A percentile compares a stretch with the other conserved stretches of the same genome.
These are phyloP conservation scores for Suillus bovinus DNA, from an alignment of 768 basidiomycete species.

Conservation along the genomic window DNA sequence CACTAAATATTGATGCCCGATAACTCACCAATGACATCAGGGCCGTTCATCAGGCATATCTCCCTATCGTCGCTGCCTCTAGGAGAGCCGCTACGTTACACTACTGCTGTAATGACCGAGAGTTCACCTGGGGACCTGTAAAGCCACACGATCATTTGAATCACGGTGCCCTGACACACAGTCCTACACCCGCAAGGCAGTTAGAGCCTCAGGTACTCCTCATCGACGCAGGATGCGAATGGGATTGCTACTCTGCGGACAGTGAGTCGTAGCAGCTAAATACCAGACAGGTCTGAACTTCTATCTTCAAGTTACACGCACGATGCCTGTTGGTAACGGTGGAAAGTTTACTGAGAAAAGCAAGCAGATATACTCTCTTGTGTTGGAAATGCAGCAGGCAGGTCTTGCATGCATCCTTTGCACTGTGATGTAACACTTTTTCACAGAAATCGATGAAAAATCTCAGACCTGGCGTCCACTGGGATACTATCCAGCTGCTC, in stretches of 20 bases:
- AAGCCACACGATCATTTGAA: slow-evolving; percentile 56
- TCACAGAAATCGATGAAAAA: slow-evolving; percentile 14
- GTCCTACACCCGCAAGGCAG: slow-evolving; percentile 34
- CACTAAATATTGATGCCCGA: neutral
- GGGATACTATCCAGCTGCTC: slow-evolving; percentile 37
- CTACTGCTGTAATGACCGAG: slow-evolving; percentile 91
- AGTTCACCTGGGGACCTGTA: slow-evolving; percentile 84
- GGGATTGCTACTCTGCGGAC: slow-evolving; percentile 58
- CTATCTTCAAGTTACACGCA: slow-evolving; percentile 69
- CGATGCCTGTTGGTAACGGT: slow-evolving; percentile 91
- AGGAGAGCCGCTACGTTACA: slow-evolving; percentile 88
- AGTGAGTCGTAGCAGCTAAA: slow-evolving; percentile 37
- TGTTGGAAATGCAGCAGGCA: slow-evolving; percentile 87
- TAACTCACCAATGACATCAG: slow-evolving; percentile 38
- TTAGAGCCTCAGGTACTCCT: slow-evolving; percentile 73
- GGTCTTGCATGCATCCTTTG: neutral
- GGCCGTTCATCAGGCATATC: slow-evolving; percentile 84
- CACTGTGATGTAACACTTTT: slow-evolving; percentile 30
- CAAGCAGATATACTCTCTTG: slow-evolving; percentile 80
- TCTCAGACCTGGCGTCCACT: no score
- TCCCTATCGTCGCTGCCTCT: slow-evolving; percentile 90
- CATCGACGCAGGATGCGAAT: slow-evolving; percentile 96
- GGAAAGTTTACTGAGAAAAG: slow-evolving; percentile 86
- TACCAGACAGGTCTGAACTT: slow-evolving; percentile 28
- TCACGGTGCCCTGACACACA: slow-evolving; percentile 44